phyloP scores from a whole-genome alignment of 768 basidiomycete genomes.

The Leccinum uliginosum region DNA sequence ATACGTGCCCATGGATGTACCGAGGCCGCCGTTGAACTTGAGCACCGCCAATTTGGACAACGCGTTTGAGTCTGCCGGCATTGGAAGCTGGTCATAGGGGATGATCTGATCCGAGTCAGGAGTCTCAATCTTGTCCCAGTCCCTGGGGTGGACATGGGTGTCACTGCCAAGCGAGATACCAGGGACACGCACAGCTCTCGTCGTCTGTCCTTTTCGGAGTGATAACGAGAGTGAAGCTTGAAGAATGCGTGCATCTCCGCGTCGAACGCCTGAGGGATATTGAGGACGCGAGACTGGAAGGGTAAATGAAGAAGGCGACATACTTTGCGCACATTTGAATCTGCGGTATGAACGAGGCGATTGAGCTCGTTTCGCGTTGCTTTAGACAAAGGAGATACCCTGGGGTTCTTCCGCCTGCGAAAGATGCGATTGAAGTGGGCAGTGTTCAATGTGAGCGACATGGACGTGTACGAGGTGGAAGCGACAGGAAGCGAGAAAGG shows the following conservation, averaged over 20 bases:
- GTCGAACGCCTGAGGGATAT: constrained; percentile 55
- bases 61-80: constrained; percentile 53
- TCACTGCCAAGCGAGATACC: constrained; percentile 4
- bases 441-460: constrained; percentile 29
- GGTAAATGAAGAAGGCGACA: constrained; percentile 24
- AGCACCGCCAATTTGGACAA: constrained; percentile 93
- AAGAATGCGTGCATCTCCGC: constrained; percentile 97
- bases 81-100: constrained; percentile 69
- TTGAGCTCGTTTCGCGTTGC: constrained; percentile 67
- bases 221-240: constrained; percentile 92
- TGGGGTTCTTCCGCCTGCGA: constrained; percentile 42
- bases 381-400: constrained; percentile 36
- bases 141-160: constrained; percentile 38
- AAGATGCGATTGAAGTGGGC: constrained; percentile 29
- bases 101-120: constrained; percentile 84
- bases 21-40: constrained; percentile 93
- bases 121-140: constrained; percentile 87
- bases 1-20: constrained; percentile 80
- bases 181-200: constrained; percentile 68
- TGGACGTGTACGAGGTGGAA: constrained; percentile 18
- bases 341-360: constrained; percentile 57
- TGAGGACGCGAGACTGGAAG: constrained; percentile 36
- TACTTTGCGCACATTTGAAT: constrained; percentile 57
- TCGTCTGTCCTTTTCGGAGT: constrained; percentile 81
- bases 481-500: constrained; percentile 23